Evolutionary conservation across 148 eudicot species (phyloP).

Genomic region (Amaranthus cruentus): DNA sequence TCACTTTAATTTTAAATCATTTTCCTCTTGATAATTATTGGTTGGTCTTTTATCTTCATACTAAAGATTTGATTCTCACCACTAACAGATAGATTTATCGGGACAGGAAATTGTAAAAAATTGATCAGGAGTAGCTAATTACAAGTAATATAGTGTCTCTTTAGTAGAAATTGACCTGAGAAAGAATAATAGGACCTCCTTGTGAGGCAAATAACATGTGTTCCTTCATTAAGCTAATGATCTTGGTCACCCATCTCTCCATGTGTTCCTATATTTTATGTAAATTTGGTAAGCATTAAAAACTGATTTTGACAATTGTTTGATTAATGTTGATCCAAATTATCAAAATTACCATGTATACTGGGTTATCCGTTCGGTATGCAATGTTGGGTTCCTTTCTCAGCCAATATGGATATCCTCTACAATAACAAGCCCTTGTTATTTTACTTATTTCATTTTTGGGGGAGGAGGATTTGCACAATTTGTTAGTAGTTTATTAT

Average conservation of each 20-base stretch:
- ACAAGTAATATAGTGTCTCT: too few species aligned
- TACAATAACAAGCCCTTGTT: conserved; percentile 21
- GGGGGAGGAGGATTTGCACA: too few species aligned
- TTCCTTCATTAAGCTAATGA: conserved; percentile 50
- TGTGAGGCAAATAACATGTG: conserved; percentile 70
- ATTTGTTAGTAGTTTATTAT: too few species aligned
- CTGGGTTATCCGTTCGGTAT: conserved; percentile 63
- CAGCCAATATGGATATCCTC: conserved; percentile 87
- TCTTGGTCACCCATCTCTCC: conserved; percentile 40
- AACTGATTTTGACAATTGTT: neutral
- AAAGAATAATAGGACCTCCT: conserved; percentile 84
- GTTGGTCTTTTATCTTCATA: too few species aligned
- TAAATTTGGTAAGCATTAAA: neutral
- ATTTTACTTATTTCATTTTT: too few species aligned
- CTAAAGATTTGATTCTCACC: too few species aligned
- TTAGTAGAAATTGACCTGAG: conserved; percentile 46
- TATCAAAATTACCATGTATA: conserved; percentile 47
- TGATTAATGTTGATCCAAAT: neutral
- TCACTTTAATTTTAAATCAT: too few species aligned
- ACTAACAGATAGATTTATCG: too few species aligned
- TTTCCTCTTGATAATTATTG: too few species aligned
- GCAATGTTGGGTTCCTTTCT: conserved; percentile 50
- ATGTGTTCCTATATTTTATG: conserved; percentile 44
- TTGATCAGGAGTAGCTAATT: too few species aligned
- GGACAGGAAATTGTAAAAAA: too few species aligned